A percentile compares a stretch with the other conserved stretches of the same genome.
Evolutionary conservation across 257 asterid genomes (phyloP).

Genomic region (Catharanthus roseus): DNA sequence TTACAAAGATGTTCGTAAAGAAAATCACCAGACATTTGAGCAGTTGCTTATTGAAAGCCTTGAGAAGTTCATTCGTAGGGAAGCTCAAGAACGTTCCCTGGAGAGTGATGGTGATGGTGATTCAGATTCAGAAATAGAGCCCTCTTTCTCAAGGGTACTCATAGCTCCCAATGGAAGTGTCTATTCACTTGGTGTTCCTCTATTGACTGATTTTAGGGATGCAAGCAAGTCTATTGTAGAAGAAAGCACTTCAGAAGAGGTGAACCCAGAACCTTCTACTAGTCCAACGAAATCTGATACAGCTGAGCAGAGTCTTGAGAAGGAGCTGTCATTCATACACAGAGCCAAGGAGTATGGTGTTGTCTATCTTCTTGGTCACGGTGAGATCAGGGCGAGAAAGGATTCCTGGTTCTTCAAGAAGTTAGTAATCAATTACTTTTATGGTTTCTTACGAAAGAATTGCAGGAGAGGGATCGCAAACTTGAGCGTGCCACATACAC

Average conservation of each 20-base stretch:
- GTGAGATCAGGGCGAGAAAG: constrained; percentile 84
- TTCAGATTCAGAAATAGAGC: constrained; percentile 58
- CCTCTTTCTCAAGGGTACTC: constrained; percentile 56
- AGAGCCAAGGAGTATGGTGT: constrained; percentile 84
- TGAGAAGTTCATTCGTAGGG: constrained; percentile 84
- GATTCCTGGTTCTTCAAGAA: constrained; percentile 91
- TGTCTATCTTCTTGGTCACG: constrained; percentile 91
- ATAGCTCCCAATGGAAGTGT: constrained; percentile 92
- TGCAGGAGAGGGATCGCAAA: constrained; percentile 81
- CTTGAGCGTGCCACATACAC: constrained; percentile 83
- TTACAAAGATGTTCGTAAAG: constrained; percentile 94
- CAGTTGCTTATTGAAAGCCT: constrained; percentile 90
- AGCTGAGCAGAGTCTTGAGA: constrained; percentile 73
- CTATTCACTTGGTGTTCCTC: constrained; percentile 82
- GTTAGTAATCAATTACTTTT: constrained; percentile 81
- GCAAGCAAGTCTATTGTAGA: constrained; percentile 38
- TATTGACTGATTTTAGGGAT: constrained; percentile 62
- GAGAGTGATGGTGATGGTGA: constrained; percentile 79
- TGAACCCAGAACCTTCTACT: constrained; percentile 31
- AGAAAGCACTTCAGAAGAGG: constrained; percentile 45
- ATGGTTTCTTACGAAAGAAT: constrained; percentile 85
- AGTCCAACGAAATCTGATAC: constrained; percentile 37
- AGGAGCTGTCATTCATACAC: constrained; percentile 78
- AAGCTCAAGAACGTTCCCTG: constrained; percentile 90
- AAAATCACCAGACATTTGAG: constrained; percentile 87